Conservation (phyloP, 306 rosid genomes). For the Mimosa pudica region DNA sequence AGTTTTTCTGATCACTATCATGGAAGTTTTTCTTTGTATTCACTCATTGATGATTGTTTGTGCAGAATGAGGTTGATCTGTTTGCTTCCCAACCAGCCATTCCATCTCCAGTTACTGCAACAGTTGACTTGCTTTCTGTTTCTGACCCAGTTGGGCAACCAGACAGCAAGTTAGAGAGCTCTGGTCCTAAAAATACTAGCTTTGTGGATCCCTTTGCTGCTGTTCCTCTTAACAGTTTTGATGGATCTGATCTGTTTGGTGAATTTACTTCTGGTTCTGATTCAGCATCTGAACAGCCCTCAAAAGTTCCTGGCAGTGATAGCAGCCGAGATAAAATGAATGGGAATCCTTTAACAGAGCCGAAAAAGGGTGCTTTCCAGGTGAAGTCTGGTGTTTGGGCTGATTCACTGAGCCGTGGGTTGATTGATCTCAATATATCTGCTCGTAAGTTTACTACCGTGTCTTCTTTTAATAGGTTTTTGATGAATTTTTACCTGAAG, state of each 20-base stretch:
- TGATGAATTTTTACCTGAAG: conserved; percentile 6
- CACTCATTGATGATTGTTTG: conserved; percentile 30
- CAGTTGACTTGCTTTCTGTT: conserved; percentile 73
- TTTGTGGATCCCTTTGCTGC: conserved; percentile 83
- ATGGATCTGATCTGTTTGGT: conserved; percentile 79
- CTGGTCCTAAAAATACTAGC: conserved; percentile 49
- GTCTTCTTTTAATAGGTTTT: conserved; percentile 29
- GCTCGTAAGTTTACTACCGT: conserved; percentile 70
- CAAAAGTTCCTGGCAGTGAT: conserved; percentile 49
- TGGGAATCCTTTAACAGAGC: conserved; percentile 48
- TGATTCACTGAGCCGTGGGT: conserved; percentile 95
- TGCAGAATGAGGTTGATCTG: conserved; percentile 74
- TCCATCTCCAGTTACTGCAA: conserved; percentile 58
- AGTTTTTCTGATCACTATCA: conserved; percentile 10
- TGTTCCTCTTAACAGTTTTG: conserved; percentile 81
- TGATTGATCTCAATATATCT: conserved; percentile 96
- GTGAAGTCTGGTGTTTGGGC: conserved; percentile 98
- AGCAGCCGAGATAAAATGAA: conserved; percentile 40
- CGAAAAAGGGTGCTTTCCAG: conserved; percentile 69
- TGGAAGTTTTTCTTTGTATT: no score
- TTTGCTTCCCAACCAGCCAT: conserved; percentile 72
- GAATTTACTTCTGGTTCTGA: conserved; percentile 69
- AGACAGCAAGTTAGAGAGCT: conserved; percentile 54
- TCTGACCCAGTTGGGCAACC: conserved; percentile 66
- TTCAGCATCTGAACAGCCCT: conserved; percentile 59